phyloP scores from a whole-genome alignment of 495 filamentous ascomycete genomes.

The Lentithecium fluviatile region DNA sequence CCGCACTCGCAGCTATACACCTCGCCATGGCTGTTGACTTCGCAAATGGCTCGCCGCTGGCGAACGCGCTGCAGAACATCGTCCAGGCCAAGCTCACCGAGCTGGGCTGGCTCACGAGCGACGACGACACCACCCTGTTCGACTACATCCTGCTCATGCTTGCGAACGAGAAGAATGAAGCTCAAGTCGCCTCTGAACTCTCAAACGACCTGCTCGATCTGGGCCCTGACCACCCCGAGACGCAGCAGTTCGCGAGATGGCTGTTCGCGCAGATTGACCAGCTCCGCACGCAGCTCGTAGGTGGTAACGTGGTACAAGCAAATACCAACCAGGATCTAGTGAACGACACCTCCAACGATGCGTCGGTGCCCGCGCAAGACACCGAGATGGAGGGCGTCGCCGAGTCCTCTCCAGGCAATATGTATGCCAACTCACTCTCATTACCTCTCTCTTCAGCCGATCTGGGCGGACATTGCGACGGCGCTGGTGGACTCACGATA shows the following conservation, averaged over 20 bases:
- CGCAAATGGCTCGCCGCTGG: constrained; percentile 70
- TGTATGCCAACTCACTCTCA: constrained; percentile 56
- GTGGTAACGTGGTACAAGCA: constrained; percentile 30
- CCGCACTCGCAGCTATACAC: constrained; percentile 1
- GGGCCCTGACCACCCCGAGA: constrained; percentile 76
- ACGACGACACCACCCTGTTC: constrained; percentile 79
- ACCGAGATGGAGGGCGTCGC: constrained; percentile 68
- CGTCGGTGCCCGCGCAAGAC: constrained; percentile 47
- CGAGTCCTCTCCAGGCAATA: constrained; percentile 51
- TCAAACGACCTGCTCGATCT: constrained; percentile 84
- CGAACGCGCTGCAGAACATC: constrained; percentile 71
- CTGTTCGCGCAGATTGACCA: constrained; percentile 78
- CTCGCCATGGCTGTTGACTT: constrained; percentile 69
- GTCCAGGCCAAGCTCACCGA: constrained; percentile 95
- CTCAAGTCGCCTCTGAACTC: constrained; percentile 84
- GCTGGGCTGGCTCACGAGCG: constrained; percentile 82
- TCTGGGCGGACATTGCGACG: neutral
- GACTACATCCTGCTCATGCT: constrained; percentile 98
- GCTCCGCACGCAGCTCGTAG: constrained; percentile 64
- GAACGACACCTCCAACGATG: constrained; percentile 6
- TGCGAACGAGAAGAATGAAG: constrained; percentile 86
- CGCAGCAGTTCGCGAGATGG: constrained; percentile 84
- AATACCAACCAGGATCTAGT: constrained; percentile 12
- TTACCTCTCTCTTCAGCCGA: neutral
- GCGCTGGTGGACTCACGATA: too few relatives aligned